These are phyloP conservation scores for Lentinula sp. DNA, from an alignment of 768 basidiomycete genomes.

Conservation along the genomic window DNA sequence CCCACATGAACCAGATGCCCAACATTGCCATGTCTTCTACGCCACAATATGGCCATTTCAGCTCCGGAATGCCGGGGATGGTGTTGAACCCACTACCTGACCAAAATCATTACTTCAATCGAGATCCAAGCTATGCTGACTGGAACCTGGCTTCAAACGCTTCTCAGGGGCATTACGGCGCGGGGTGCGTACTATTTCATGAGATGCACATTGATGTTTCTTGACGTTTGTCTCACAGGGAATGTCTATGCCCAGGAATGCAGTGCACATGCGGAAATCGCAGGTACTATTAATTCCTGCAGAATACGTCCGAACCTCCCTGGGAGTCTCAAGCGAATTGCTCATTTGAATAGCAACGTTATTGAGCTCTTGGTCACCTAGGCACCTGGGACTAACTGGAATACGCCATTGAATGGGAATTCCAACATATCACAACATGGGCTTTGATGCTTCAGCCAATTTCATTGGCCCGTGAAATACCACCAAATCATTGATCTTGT, in stretches of 20 bases:
- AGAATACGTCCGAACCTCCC: neutral
- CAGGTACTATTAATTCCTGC: slow-evolving; percentile 2
- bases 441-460: slow-evolving; percentile 1
- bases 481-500: slow-evolving; percentile 3
- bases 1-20: neutral
- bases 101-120: neutral
- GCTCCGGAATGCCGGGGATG: slow-evolving; percentile 2
- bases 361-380: neutral
- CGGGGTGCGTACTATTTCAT: slow-evolving; percentile 1
- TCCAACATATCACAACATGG: neutral
- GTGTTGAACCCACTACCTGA: neutral
- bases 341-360: neutral
- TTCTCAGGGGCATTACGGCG: slow-evolving; percentile 6
- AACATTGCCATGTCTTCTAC: neutral
- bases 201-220: slow-evolving; percentile 1
- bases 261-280: slow-evolving; percentile 8
- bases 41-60: slow-evolving; percentile 1
- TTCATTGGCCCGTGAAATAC: neutral
- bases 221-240: slow-evolving; percentile 1
- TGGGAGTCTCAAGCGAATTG: neutral
- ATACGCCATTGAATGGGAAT: slow-evolving; percentile 3
- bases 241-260: slow-evolving; percentile 7
- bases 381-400: neutral
- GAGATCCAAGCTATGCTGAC: neutral
- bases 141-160: neutral